These are phyloP conservation scores for Epichloe bromicola DNA, from an alignment of 2,329 filamentous ascomycete species.

Conservation along the genomic window DNA sequence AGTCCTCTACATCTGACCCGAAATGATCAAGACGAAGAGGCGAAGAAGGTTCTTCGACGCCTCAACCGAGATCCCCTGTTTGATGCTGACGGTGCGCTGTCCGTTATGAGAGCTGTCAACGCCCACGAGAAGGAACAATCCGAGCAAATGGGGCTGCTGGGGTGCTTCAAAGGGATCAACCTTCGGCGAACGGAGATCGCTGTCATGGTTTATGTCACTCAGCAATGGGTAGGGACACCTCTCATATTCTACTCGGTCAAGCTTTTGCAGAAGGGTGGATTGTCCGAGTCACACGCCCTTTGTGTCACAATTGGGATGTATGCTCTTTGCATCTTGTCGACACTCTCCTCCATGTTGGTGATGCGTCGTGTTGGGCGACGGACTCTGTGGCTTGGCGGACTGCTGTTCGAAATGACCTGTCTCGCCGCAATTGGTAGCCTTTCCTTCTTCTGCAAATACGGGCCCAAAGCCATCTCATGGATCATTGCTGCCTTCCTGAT, in stretches of 20 bases:
- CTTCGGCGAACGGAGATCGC: slow-evolving; percentile 25
- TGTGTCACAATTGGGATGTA: slow-evolving; percentile 30
- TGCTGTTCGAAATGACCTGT: slow-evolving; percentile 20
- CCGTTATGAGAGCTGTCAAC: not conserved
- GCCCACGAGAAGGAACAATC: not conserved
- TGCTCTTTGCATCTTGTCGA: slow-evolving; percentile 28
- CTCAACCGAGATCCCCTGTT: not conserved
- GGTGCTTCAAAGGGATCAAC: slow-evolving; percentile 1
- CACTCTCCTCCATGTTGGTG: slow-evolving; percentile 29
- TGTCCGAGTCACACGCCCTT: slow-evolving; percentile 27
- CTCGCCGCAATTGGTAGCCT: slow-evolving; percentile 11
- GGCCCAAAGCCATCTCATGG: slow-evolving; percentile 10
- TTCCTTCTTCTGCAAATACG: not conserved
- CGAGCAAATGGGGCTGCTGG: not conserved
- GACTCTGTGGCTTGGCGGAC: slow-evolving; percentile 28
- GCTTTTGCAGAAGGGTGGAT: slow-evolving; percentile 35
- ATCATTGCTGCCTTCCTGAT: slow-evolving; percentile 24
- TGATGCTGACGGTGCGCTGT: not conserved
- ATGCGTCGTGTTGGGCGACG: slow-evolving; percentile 27
- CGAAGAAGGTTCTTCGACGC: not conserved
- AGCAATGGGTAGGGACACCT: slow-evolving; percentile 38
- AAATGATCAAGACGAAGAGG: not conserved
- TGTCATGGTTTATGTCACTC: slow-evolving; percentile 38
- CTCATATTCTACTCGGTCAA: slow-evolving; percentile 42
- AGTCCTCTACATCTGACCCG: not conserved